Conservation (phyloP, 768 basidiomycete genomes). For the Lactifluus pinguis region DNA sequence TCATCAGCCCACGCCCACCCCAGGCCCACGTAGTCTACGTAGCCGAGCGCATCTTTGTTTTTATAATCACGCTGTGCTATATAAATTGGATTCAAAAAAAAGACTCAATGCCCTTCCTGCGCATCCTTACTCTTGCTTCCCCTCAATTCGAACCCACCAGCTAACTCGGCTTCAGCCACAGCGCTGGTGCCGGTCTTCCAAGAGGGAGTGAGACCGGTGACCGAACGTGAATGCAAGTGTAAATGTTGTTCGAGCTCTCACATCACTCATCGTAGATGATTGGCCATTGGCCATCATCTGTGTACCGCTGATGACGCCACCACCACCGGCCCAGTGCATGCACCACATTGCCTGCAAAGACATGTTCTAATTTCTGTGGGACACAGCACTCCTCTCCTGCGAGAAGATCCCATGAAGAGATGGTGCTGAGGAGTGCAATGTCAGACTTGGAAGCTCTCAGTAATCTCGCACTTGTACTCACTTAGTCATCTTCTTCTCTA, state of each 20-base stretch:
- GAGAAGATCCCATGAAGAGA: background rate
- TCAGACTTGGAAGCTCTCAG: constrained; percentile 6
- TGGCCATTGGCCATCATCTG: background rate
- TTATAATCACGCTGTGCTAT: too few species aligned
- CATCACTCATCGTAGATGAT: constrained; percentile 2
- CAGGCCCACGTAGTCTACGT: too few species aligned
- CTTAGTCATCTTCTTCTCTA: too few species aligned
- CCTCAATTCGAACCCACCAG: too few species aligned
- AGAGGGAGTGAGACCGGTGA: too few species aligned
- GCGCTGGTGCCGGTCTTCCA: too few species aligned
- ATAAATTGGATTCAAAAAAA: too few species aligned
- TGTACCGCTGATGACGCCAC: background rate
- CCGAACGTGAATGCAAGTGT: background rate
- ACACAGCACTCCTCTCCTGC: background rate
- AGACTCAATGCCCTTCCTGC: too few species aligned
- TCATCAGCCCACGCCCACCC: too few species aligned
- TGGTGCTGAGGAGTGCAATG: background rate
- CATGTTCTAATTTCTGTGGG: constrained; percentile 9
- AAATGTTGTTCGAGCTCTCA: constrained; percentile 8
- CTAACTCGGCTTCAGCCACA: too few species aligned
- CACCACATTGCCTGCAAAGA: constrained; percentile 14
- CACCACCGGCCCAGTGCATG: background rate
- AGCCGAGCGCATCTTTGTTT: too few species aligned
- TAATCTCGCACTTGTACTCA: background rate
- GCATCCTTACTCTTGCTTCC: too few species aligned